Conservation (phyloP, 208 protist species). For the Zelonia costaricensis region DNA sequence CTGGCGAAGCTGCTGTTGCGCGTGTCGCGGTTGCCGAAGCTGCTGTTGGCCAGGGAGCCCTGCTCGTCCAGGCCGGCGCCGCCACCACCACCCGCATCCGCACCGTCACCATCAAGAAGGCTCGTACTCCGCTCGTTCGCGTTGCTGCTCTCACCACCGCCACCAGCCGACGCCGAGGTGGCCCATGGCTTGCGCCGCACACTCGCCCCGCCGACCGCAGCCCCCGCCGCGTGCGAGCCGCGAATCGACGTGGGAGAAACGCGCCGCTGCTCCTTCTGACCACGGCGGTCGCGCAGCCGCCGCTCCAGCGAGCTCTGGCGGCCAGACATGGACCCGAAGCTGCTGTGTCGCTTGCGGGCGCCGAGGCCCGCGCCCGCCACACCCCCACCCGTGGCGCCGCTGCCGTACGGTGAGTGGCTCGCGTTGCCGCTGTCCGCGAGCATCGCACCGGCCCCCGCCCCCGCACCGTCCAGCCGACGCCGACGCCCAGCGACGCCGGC, state of each 20-base stretch:
- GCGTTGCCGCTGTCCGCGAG: background rate
- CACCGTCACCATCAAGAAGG: background rate
- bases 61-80: too few species aligned
- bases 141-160: too few species aligned
- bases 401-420: background rate
- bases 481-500: background rate
- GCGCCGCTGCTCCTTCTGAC: background rate
- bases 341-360: background rate
- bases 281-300: slow-evolving; percentile 2
- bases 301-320: slow-evolving; percentile 6
- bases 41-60: slow-evolving; percentile 9
- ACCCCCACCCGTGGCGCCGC: background rate
- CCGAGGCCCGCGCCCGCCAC: background rate
- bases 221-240: too few species aligned
- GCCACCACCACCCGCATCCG: too few species aligned
- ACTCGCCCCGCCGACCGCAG: background rate
- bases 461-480: slow-evolving; percentile 6
- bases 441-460: too few species aligned
- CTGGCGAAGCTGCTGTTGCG: slow-evolving; percentile 25
- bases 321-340: background rate
- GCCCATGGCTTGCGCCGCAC: slow-evolving; percentile 1
- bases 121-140: background rate
- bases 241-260: background rate
- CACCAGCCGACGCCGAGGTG: background rate
- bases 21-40: slow-evolving; percentile 2